Evolutionary conservation across 2,329 filamentous ascomycete genomes (phyloP).

Genomic region (Graphilbum ipis-grandicollis): DNA sequence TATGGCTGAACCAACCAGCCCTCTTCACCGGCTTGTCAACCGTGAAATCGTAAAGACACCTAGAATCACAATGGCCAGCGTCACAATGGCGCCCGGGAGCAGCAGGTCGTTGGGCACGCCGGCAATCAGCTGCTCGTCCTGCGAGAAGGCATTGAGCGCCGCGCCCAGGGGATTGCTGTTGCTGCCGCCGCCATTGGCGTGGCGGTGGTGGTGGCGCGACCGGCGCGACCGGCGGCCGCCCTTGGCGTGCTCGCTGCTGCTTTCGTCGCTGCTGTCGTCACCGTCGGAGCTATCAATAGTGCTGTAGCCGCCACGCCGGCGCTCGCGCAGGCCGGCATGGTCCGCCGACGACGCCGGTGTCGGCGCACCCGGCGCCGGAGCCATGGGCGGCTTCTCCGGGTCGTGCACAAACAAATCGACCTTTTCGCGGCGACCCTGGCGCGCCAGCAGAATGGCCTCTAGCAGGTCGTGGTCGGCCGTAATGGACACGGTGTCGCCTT

Average conservation of each 20-base stretch:
- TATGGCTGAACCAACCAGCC: too few species aligned
- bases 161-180: neutral
- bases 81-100: conserved; percentile 83
- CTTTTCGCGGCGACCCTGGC: conserved; percentile 66
- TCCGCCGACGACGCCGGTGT: conserved; percentile 17
- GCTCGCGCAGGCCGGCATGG: conserved; percentile 23
- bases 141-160: conserved; percentile 3
- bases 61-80: conserved; percentile 84
- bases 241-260: conserved; percentile 8
- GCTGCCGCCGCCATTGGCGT: conserved; percentile 10
- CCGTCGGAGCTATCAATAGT: conserved; percentile 22
- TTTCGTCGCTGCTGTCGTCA: conserved; percentile 10
- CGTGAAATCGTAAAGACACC: conserved; percentile 82
- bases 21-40: conserved; percentile 38
- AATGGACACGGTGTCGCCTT: conserved; percentile 91
- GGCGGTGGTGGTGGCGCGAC: conserved; percentile 18
- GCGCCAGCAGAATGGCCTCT: conserved; percentile 74
- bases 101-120: conserved; percentile 90
- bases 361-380: conserved; percentile 28
- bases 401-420: conserved; percentile 96
- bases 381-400: conserved; percentile 71
- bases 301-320: conserved; percentile 18
- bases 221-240: conserved; percentile 23
- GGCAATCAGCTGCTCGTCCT: conserved; percentile 57
- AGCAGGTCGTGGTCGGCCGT: conserved; percentile 87